phyloP scores from a whole-genome alignment of 306 rosid genomes.

The Rosa rugosa region DNA sequence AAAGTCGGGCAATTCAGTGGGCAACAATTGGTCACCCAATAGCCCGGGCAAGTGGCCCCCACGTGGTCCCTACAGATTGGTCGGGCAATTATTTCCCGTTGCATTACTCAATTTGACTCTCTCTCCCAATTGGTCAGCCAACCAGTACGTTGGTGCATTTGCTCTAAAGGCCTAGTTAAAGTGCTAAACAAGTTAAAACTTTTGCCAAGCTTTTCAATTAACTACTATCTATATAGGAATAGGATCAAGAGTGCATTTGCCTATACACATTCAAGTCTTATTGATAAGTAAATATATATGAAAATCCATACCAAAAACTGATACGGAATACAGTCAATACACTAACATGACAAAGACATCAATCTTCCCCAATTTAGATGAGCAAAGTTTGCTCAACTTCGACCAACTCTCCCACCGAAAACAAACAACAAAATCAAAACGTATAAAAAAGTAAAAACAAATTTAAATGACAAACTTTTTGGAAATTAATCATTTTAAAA shows the following conservation, averaged over 20 bases:
- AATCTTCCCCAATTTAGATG: slow-evolving; percentile 34
- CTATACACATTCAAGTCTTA: slow-evolving; percentile 15
- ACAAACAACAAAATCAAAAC: not conserved
- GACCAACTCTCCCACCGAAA: slow-evolving; percentile 29
- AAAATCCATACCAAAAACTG: slow-evolving; percentile 23
- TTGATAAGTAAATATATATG: slow-evolving; percentile 28
- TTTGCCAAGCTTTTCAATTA: no score
- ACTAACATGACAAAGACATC: slow-evolving; percentile 17
- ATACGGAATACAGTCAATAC: slow-evolving; percentile 29
- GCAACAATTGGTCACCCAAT: no score
- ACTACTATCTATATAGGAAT: not conserved
- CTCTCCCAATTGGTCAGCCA: no score
- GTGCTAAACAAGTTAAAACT: no score
- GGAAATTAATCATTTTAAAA: not conserved
- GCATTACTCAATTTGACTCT: no score
- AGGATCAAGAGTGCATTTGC: not conserved
- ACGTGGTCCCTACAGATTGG: no score
- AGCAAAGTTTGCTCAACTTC: slow-evolving; percentile 36
- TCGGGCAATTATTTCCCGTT: no score
- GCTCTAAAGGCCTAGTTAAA: no score
- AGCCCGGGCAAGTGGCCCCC: no score
- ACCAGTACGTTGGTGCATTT: no score
- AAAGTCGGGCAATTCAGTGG: no score
- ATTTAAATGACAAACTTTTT: slow-evolving; percentile 14
- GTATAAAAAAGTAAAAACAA: slow-evolving; percentile 14